These are phyloP conservation scores for Babesia divergens DNA, from an alignment of 169 alveolate species.

Conservation along the genomic window DNA sequence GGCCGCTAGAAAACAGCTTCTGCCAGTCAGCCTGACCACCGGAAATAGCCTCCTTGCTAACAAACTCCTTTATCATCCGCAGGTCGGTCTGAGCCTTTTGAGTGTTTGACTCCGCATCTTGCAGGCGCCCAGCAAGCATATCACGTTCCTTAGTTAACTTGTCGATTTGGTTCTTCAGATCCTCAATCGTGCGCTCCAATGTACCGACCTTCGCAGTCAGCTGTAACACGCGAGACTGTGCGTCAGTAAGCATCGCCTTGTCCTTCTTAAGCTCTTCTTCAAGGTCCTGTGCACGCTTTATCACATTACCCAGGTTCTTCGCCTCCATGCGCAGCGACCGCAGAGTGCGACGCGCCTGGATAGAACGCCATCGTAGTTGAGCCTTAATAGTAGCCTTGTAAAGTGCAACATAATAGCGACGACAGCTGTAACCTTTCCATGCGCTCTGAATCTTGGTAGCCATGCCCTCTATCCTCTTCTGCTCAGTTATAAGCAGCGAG, in stretches of 20 bases:
- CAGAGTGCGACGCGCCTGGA: constrained; percentile 75
- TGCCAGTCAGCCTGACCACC: constrained; percentile 14
- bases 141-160: constrained; percentile 35
- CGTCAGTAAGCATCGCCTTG: constrained; percentile 68
- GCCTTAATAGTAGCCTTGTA: constrained; percentile 64
- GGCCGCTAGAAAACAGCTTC: background rate
- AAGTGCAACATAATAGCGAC: constrained; percentile 52
- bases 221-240: constrained; percentile 72
- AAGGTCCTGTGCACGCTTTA: constrained; percentile 64
- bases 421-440: constrained; percentile 65
- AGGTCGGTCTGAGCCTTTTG: constrained; percentile 52
- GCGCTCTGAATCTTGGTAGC: constrained; percentile 79
- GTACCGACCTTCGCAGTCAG: constrained; percentile 72
- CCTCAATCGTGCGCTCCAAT: constrained; percentile 56
- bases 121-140: constrained; percentile 9
- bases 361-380: constrained; percentile 75
- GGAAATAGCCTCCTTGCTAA: constrained; percentile 43
- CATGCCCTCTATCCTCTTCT: constrained; percentile 26
- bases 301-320: constrained; percentile 68
- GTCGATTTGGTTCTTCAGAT: constrained; percentile 62
- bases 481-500: constrained; percentile 28
- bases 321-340: constrained; percentile 78
- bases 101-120: constrained; percentile 33
- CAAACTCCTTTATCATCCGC: constrained; percentile 61
- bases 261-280: constrained; percentile 74